Evolutionary conservation across 805 yeast species (phyloP), one percentile per base, ranked within the genome.

Genomic region (Priceomyces melissophilus): DNA sequence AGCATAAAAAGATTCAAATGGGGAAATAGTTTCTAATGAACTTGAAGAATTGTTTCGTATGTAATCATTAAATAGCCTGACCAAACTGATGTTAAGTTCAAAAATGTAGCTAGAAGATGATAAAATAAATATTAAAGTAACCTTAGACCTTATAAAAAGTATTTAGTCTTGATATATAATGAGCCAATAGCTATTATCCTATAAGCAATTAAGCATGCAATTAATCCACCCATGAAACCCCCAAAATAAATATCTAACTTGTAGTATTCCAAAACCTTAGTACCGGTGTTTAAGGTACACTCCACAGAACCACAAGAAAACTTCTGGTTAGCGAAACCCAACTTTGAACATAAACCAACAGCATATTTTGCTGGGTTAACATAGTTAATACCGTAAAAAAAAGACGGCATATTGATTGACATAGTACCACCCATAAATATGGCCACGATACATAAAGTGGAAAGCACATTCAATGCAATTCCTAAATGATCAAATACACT

Each of bases 381-480:
- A 61, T 80, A 88, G 59, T 87, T 87, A 55, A 85, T 61, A 0
- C 81, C 95, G 46, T 71, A 71, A 54, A 87, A 70, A 36, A 88
- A 79, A 2, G 62, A 64, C 17, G 84, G 84, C 83, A 87, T 78
- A n/a, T 81, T 70, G 51, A 87, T 65, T 0, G 96, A 84, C 81
- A 88, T 73, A 9, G 89, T 67, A 3, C 96, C 96, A 1, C 87
- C 85, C 93, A 88, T 84, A 49, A 84, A 78, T 4, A 84, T 78
- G 4, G 91, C 93, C 37, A 87, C 63, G 2, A 87, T 78, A 39
- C 85, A 64, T 23, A 84, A 57, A 7, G 80, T 73, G 0, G 90
- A 76, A 28, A 88, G 79, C 3, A 85, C 62, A 55, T 84, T 86
- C 12, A 86, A 81, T 0, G 93, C 95, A 53, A 87, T 78, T 0